These are phyloP conservation scores for Omphalotus olearius DNA, from an alignment of 1,284 basidiomycete genomes.

Conservation along the genomic window DNA sequence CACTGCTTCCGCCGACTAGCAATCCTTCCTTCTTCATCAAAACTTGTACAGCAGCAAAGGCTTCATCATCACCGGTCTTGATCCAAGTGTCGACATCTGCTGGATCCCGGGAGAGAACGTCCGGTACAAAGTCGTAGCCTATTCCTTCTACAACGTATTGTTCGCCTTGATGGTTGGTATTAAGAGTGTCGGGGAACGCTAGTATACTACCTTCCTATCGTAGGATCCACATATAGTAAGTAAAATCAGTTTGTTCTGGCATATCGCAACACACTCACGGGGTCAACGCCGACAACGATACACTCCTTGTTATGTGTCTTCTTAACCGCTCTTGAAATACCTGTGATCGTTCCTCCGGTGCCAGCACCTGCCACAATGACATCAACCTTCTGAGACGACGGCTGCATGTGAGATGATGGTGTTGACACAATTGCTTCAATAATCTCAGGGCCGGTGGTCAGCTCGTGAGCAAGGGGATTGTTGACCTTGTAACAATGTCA, in stretches of 20 bases:
- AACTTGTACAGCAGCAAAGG: slow-evolving; percentile 72
- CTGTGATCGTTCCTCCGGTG: slow-evolving; percentile 93
- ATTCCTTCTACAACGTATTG: slow-evolving; percentile 91
- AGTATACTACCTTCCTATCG: slow-evolving; percentile 82
- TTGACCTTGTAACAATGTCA: slow-evolving; percentile 44
- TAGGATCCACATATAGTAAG: slow-evolving; percentile 8
- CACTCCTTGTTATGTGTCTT: slow-evolving; percentile 69
- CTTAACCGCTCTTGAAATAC: slow-evolving; percentile 81
- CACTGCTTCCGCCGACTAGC: slow-evolving; percentile 89
- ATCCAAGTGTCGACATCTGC: slow-evolving; percentile 72
- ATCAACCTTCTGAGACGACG: slow-evolving; percentile 74
- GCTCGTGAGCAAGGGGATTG: slow-evolving; percentile 89
- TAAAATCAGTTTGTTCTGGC: slow-evolving; percentile 5
- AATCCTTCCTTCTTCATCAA: slow-evolving; percentile 89
- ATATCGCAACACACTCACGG: slow-evolving; percentile 45
- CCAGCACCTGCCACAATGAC: slow-evolving; percentile 88
- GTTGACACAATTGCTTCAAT: slow-evolving; percentile 67
- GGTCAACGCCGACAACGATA: slow-evolving; percentile 86
- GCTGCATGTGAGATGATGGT: slow-evolving; percentile 47
- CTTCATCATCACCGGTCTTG: slow-evolving; percentile 81
- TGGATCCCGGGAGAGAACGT: slow-evolving; percentile 63
- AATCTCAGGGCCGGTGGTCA: slow-evolving; percentile 87
- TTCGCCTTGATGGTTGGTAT: slow-evolving; percentile 51
- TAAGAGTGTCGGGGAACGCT: slow-evolving; percentile 65
- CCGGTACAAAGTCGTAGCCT: slow-evolving; percentile 90